Percentiles rank a stretch among this genome's conserved stretches.
Evolutionary conservation across 176 grass and related monocot species (phyloP).

Genomic region (Rhynchospora pubera): DNA sequence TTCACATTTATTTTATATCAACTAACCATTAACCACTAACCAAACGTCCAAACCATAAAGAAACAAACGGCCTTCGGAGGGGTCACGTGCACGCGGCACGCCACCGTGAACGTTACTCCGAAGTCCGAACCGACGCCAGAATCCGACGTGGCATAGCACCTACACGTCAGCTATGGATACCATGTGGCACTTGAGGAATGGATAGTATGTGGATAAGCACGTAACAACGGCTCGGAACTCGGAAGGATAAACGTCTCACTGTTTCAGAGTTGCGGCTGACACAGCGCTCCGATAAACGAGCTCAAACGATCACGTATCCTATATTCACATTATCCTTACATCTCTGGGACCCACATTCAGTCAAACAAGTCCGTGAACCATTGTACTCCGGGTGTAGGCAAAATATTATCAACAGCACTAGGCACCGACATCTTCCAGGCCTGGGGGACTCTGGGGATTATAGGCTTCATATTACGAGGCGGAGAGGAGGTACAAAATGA

Average conservation of each 20-base stretch:
- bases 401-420: background rate
- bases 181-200: background rate
- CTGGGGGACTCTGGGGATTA: background rate
- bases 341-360: background rate
- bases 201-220: constrained; percentile 20
- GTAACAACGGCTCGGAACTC: background rate
- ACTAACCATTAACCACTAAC: background rate
- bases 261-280: background rate
- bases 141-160: background rate
- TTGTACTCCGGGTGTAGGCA: background rate
- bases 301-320: background rate
- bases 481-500: background rate
- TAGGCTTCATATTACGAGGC: constrained; percentile 1
- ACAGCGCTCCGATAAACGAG: background rate
- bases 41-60: background rate
- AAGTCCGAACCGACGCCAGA: background rate
- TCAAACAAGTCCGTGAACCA: background rate
- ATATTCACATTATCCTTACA: background rate
- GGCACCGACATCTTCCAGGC: background rate
- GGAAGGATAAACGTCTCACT: background rate
- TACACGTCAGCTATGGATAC: background rate
- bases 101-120: background rate
- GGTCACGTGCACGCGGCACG: constrained; percentile 1
- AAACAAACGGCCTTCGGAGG: background rate
- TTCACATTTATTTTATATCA: background rate